These are phyloP conservation scores for Nidula niveotomentosa DNA, from an alignment of 1,284 basidiomycete species.

Conservation along the genomic window DNA sequence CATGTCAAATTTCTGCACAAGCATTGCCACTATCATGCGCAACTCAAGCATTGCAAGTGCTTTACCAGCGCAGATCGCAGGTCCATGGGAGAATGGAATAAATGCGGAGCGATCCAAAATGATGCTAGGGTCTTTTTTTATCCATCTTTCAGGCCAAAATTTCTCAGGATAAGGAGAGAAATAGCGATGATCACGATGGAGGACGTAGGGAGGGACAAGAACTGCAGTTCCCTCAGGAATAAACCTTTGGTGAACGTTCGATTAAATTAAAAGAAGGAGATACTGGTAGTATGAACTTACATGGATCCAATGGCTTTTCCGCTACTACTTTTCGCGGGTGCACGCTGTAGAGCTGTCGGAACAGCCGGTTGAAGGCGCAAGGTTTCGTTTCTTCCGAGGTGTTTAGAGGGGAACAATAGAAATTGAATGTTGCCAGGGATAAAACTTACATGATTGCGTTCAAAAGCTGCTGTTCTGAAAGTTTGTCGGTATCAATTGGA, in stretches of 20 bases:
- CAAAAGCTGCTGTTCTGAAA: not conserved
- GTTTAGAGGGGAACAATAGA: not conserved
- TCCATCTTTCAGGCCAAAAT: constrained; percentile 39
- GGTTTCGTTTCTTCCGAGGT: constrained; percentile 49
- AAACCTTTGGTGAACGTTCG: constrained; percentile 30
- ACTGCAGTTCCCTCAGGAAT: constrained; percentile 49
- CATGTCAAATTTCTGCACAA: constrained; percentile 20
- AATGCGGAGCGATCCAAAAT: constrained; percentile 26
- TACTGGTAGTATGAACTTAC: constrained; percentile 9
- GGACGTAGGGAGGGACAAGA: constrained; percentile 43
- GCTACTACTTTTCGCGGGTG: constrained; percentile 35
- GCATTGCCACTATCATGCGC: constrained; percentile 22
- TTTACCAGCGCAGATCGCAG: constrained; percentile 36
- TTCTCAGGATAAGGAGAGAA: constrained; percentile 33
- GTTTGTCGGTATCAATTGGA: not conserved
- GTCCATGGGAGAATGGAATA: constrained; percentile 38
- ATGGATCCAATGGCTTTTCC: constrained; percentile 23
- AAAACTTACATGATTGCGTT: not conserved
- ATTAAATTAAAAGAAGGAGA: not conserved
- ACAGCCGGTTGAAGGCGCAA: constrained; percentile 55
- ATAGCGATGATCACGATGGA: constrained; percentile 39
- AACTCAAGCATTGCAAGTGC: constrained; percentile 33
- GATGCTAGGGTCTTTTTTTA: constrained; percentile 14
- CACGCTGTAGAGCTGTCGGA: constrained; percentile 49
- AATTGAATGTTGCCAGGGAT: not conserved